Base-by-base conservation (phyloP, 2,329 filamentous ascomycete species). In the Calonectria pauciramosa region DNA sequence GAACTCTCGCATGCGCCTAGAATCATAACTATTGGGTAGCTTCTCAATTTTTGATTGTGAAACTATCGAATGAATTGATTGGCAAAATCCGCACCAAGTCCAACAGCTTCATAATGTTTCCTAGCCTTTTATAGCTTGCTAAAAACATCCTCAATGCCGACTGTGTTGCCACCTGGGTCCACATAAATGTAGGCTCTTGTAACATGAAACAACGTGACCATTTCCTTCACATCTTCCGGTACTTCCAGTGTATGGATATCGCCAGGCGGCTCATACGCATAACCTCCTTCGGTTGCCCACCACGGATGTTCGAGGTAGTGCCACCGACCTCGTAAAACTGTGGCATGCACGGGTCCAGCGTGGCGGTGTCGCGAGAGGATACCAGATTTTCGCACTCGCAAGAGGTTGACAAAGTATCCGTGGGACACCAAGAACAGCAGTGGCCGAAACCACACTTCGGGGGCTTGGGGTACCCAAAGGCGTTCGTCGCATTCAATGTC, bases 221-320 rank as follows among this genome's bases (percentile, higher is more conserved):
- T 84, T 70, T 85, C 83, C 47, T 78, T 75, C 0, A 84, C 82
- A 14, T 80, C 83, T 1, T 82, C 81, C 0, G 83, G 82, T 0
- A 84, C 83, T 64, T 84, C 81, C 10, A 85, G 74, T 5, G 83
- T 85, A 60, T 85, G 83, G 34, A 84, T 85, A 56, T 85, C 82
- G 2, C 83, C 83, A 1, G 79, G 82, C 1, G 83, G 83, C 77
- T 84, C 83, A 65, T 80, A 85, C 0, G 82, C 81, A 72, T 84
- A 82, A 4, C 84, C 80, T 7, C 83, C 83, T 65, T 84, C 82
- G 1, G 77, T 79, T 0, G 83, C 84, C 84, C 82, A 85, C 83
- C 83, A 84, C 0, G 78, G 76, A 52, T 85, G 83, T 71, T 85
- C 83, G 4, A 85, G 80, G 54, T 85, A 85, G 68, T 85, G 83